Evolutionary conservation across 2,329 filamentous ascomycete genomes (phyloP), one percentile per base, ranked within the genome.

Genomic region (Talaromyces verruculosus): DNA sequence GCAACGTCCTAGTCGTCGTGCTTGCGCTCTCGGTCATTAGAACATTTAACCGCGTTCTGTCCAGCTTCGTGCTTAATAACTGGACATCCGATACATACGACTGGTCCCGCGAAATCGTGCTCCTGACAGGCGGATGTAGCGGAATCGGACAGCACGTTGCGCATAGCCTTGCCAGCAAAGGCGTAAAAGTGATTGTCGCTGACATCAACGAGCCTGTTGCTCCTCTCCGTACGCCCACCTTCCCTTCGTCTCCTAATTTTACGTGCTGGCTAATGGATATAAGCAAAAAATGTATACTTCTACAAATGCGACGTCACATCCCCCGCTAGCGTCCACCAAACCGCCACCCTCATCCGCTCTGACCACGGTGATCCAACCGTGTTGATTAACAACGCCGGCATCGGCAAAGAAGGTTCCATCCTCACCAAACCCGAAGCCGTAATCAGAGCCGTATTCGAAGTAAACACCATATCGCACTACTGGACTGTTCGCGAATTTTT

Each of bases 381-480:
- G 7, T 72, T 84, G 39, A 75, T 84, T 69, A 84, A 84, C 74
- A 84, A 84, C 57, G 82, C 82, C 11, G 82, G 82, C 10, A 81
- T 87, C 17, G 81, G 78, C 2, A 69, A 75, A n/a, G 79, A 78
- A 22, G 78, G 81, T 22, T 78, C 80, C 0, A 83, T 86, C 63
- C 76, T 86, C 1, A 76, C 81, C 1, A 79, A 80, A 59, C 75
- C 76, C 6, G 80, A 83, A 68, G 71, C 73, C 22, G 75, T 79
- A 28, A 78, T 85, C 49, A 75, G 79, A 13, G 79, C 79, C 67
- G 82, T 83, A 7, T 84, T 85, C 69, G 81, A 83, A 65, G 82
- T 85, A 64, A 86, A 86, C 73, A 76, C 81, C 8, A 76, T 86
- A 57, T 77, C 80, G 22, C 83, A 85, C 70, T 85, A 81, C 73